A percentile compares a stretch with the other conserved stretches of the same genome.
phyloP scores from a whole-genome alignment of 1,284 basidiomycete genomes.

The Malassezia sympodialis region DNA sequence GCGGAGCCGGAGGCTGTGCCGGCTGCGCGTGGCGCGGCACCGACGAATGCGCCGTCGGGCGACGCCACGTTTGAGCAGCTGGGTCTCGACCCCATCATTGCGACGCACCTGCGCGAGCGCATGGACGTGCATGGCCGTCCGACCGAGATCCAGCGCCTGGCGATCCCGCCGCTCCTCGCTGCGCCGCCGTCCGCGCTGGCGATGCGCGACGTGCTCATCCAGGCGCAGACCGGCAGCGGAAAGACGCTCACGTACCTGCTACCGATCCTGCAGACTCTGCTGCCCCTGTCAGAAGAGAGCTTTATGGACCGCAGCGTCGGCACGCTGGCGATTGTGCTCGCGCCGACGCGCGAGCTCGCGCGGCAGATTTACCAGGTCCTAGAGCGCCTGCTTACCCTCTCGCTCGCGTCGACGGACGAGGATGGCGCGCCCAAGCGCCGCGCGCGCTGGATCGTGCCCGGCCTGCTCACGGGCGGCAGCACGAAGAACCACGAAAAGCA shows the following conservation, averaged over 20 bases:
- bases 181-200: conserved; percentile 28
- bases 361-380: conserved; percentile 76
- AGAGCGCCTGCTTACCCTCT: conserved; percentile 55
- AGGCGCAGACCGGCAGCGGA: conserved; percentile 94
- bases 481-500: conserved; percentile 66
- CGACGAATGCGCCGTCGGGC: conserved; percentile 38
- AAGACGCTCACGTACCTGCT: conserved; percentile 91
- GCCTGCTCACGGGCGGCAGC: conserved; percentile 67
- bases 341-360: conserved; percentile 86
- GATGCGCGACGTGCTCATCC: conserved; percentile 77
- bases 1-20: conserved; percentile 9
- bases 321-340: conserved; percentile 86
- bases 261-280: conserved; percentile 85
- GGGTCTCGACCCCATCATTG: conserved; percentile 70
- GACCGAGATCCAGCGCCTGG: conserved; percentile 78
- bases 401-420: conserved; percentile 58
- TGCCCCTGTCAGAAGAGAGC: conserved; percentile 70
- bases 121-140: conserved; percentile 69
- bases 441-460: conserved; percentile 79
- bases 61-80: conserved; percentile 52
- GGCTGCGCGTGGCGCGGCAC: conserved; percentile 2
- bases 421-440: conserved; percentile 50
- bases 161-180: conserved; percentile 64
- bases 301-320: conserved; percentile 64
- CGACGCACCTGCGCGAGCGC: conserved; percentile 67